Base-by-base conservation (phyloP, 2,329 filamentous ascomycete genomes). In the Neospermospora avenae region DNA sequence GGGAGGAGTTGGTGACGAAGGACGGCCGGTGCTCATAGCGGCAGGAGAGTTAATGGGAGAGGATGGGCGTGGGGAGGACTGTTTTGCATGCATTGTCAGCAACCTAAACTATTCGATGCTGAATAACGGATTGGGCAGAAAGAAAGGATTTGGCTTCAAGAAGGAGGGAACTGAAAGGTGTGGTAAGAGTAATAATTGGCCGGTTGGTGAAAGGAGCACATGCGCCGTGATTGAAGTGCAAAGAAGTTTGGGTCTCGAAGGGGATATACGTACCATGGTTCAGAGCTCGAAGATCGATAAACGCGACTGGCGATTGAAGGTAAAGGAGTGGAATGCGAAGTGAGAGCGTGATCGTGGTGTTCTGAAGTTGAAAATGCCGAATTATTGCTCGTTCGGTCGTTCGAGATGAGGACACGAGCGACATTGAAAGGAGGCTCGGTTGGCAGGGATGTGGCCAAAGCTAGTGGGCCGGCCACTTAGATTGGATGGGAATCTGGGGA, bases 1-100 rank as follows among this genome's bases (percentile, higher is more conserved):
- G 25, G 95, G 95, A 65, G 92, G 89, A 71, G 91, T 87, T 63
- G 93, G 93, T 53, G 93, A 96, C 31, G 90, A 88, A 59, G 91
- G 87, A 67, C 93, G 91, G 77, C 89, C 90, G 61, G 84, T 84
- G 68, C 84, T 81, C 68, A 81, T 81, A 65, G 76, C 76, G 55
- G 72, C 71, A 65, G 77, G 74, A 65, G 79, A 78, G 73, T 79
- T 80, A 65, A 76, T 77, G 62, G 85, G 85, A 52, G 87, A 88
- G 55, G 84, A 79, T 58, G 84, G 56, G 61, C 71, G 67, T 67
- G 72, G 71, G 37, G 72, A 74, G 58, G 72, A 73, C 72, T 74
- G 53, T 63, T 58, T 25, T 6, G 4, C 16, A 13, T 39, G 16
- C 35, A 39, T 39, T n/a, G 13, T 13, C 16, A 14, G 16, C 4